Conservation (phyloP, 257 asterid genomes). For the Solanum chiquidenum region DNA sequence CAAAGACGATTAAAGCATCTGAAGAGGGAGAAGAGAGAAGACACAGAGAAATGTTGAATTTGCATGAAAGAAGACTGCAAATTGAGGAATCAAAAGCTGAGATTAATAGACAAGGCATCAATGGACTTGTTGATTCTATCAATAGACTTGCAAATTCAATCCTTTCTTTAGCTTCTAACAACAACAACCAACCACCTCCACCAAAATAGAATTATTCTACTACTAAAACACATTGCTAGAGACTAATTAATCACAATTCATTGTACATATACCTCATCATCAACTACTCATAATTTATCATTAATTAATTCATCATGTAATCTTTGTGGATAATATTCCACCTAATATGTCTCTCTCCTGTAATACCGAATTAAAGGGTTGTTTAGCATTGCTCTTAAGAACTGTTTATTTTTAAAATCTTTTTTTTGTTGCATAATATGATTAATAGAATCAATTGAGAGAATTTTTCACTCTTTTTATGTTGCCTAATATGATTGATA, state of each 20-base stretch:
- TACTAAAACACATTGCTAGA: not conserved
- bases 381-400: not conserved
- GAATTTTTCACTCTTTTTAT: not conserved
- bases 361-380: not conserved
- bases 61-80: conserved; percentile 63
- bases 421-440: not conserved
- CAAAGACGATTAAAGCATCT: conserved; percentile 54
- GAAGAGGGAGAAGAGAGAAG: conserved; percentile 73
- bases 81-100: conserved; percentile 82
- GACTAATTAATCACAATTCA: not conserved
- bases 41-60: conserved; percentile 47
- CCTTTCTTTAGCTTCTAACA: conserved; percentile 50
- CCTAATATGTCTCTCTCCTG: not conserved
- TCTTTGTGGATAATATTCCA: not conserved
- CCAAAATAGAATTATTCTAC: conserved; percentile 1
- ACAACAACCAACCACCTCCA: conserved; percentile 10
- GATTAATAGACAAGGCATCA: conserved; percentile 62
- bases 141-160: conserved; percentile 78
- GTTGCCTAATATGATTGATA: not conserved
- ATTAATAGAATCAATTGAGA: not conserved
- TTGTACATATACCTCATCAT: not conserved
- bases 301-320: not conserved
- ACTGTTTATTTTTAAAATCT: not conserved
- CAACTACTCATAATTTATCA: not conserved
- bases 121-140: conserved; percentile 72